These are phyloP conservation scores for Dothidotthia symphoricarpi DNA, from an alignment of 2,329 filamentous ascomycete species.

Conservation along the genomic window DNA sequence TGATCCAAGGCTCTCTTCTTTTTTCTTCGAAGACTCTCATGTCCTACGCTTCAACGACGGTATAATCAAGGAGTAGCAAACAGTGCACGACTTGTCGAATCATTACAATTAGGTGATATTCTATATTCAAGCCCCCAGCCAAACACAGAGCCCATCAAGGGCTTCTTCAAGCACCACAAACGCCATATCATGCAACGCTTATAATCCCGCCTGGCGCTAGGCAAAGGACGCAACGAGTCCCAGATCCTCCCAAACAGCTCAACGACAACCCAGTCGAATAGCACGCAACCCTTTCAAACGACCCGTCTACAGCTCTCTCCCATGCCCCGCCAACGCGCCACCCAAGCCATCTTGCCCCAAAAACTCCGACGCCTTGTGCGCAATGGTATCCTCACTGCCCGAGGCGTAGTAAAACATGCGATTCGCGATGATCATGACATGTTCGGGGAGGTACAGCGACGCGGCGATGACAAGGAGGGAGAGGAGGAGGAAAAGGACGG, in stretches of 20 bases:
- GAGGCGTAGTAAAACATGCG: slow-evolving; percentile 94
- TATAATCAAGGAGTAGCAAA: no score
- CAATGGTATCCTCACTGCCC: slow-evolving; percentile 61
- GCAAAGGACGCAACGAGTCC: no score
- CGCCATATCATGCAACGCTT: slow-evolving; percentile 3
- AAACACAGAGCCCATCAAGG: no score
- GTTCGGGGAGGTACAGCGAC: slow-evolving; percentile 89
- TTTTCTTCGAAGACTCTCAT: no score
- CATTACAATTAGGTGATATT: slow-evolving; percentile 13
- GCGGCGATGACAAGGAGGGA: slow-evolving; percentile 82
- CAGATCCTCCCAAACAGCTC: no score
- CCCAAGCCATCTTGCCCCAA: slow-evolving; percentile 4
- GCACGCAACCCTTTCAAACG: no score
- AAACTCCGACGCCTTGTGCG: slow-evolving; percentile 12
- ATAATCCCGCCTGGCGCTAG: no score
- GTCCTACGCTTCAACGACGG: no score
- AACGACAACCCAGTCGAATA: no score
- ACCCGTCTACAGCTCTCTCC: background rate
- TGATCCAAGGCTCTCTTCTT: no score
- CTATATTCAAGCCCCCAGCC: background rate
- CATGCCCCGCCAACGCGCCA: slow-evolving; percentile 8
- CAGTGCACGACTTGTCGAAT: no score
- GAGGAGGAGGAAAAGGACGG: slow-evolving; percentile 84
- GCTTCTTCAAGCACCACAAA: background rate
- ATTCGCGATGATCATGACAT: slow-evolving; percentile 76